phyloP scores from a whole-genome alignment of 164 flowering plant species.

The Aristolochia fimbriata region DNA sequence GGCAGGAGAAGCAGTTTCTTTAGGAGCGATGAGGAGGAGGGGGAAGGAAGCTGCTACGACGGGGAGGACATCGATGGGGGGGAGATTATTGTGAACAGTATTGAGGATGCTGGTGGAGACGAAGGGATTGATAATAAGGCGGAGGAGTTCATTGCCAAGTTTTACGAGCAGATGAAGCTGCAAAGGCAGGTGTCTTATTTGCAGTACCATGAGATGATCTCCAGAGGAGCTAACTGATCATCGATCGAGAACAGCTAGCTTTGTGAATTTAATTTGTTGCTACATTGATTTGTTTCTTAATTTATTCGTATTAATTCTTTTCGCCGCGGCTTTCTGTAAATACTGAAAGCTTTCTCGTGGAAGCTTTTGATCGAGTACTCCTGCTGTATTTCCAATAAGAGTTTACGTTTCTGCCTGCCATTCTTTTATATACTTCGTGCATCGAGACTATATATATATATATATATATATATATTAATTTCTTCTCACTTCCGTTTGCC shows the following conservation, averaged over 20 bases:
- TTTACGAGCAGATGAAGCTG: constrained; percentile 53
- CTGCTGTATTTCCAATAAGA: not conserved
- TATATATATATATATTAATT: too few relatives aligned
- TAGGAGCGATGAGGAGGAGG: constrained; percentile 13
- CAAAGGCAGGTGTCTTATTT: constrained; percentile 57
- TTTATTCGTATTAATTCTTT: not conserved
- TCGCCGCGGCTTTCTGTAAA: not conserved
- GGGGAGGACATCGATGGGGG: constrained; percentile 4
- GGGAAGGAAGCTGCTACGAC: not conserved
- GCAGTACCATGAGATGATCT: constrained; percentile 27
- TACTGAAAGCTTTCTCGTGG: not conserved
- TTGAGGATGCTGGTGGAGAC: constrained; percentile 13
- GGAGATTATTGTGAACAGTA: constrained; percentile 5
- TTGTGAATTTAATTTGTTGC: not conserved
- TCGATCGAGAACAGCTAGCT: too few relatives aligned
- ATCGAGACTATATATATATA: too few relatives aligned
- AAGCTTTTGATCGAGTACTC: not conserved
- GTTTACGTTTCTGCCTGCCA: not conserved
- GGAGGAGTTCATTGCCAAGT: constrained; percentile 59
- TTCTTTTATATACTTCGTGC: not conserved
- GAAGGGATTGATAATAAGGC: constrained; percentile 56
- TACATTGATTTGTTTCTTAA: not conserved
- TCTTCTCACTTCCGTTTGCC: too few relatives aligned
- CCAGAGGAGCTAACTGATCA: constrained; percentile 11
- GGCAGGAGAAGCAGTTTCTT: constrained; percentile 3